Evolutionary conservation across 768 basidiomycete species (phyloP).

Genomic region (Dentipellis sp.): DNA sequence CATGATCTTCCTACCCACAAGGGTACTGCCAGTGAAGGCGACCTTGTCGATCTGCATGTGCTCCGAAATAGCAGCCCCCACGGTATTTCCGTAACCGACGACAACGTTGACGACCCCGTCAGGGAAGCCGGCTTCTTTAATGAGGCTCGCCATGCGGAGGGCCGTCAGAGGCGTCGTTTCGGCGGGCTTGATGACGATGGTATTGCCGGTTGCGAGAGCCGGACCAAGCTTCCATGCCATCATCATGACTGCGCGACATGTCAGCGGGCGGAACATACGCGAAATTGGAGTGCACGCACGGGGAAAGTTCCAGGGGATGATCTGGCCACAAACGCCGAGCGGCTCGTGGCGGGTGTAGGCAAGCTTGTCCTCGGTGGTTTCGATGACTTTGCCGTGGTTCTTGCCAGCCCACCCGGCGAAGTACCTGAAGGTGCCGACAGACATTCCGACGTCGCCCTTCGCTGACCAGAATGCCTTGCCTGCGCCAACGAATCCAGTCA

Average conservation of each 20-base stretch:
- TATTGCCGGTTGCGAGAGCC: slow-evolving; percentile 55
- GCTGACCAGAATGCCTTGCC: slow-evolving; percentile 48
- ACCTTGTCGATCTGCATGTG: slow-evolving; percentile 59
- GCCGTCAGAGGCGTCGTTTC: slow-evolving; percentile 55
- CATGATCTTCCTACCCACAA: slow-evolving; percentile 55
- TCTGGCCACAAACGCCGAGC: slow-evolving; percentile 44
- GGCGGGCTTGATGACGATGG: slow-evolving; percentile 57
- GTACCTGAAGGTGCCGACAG: slow-evolving; percentile 53
- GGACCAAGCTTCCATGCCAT: slow-evolving; percentile 54
- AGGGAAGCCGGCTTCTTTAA: slow-evolving; percentile 52
- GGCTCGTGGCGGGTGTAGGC: slow-evolving; percentile 58
- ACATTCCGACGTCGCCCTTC: slow-evolving; percentile 36
- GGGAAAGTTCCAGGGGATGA: slow-evolving; percentile 66
- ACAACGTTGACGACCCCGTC: slow-evolving; percentile 56
- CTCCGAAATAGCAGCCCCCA: slow-evolving; percentile 46
- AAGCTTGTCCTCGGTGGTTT: slow-evolving; percentile 41
- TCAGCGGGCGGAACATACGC: background rate
- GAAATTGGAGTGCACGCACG: slow-evolving; percentile 19
- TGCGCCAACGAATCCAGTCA: background rate
- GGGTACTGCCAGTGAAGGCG: slow-evolving; percentile 63
- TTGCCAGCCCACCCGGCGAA: slow-evolving; percentile 93
- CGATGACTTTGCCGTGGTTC: slow-evolving; percentile 64
- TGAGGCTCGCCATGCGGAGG: slow-evolving; percentile 33
- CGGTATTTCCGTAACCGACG: slow-evolving; percentile 43
- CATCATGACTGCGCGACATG: slow-evolving; percentile 34